Evolutionary conservation across 345 rosid genomes (phyloP).

Genomic region (Acer saccharum): DNA sequence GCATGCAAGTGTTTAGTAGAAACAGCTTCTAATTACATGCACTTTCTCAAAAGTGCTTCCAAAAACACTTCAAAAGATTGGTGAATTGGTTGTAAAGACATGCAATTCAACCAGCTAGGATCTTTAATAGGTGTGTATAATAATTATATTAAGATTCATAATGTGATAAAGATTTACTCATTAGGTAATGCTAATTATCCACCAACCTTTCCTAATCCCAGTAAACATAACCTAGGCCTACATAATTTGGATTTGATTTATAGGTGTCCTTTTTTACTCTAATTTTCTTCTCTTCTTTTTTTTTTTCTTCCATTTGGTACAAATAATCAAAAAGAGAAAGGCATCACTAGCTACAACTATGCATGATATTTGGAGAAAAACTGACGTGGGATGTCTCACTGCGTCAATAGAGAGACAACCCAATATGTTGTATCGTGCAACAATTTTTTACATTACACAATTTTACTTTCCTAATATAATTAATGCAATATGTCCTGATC

Average conservation of each 20-base stretch:
- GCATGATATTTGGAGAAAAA: neutral
- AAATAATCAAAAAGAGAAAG: neutral
- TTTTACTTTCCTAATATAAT: no score
- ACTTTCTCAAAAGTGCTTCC: neutral
- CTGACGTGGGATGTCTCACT: no score
- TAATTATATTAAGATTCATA: neutral
- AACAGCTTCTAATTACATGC: neutral
- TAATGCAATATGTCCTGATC: no score
- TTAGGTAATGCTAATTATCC: neutral
- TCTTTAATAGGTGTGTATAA: neutral
- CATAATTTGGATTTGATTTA: neutral
- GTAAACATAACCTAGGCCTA: neutral
- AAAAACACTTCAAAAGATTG: neutral
- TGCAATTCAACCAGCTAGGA: neutral
- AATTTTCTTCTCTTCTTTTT: no score
- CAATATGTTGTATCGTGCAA: no score
- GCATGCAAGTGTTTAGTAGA: no score
- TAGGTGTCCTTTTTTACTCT: no score
- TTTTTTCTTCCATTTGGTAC: neutral
- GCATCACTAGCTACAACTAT: neutral
- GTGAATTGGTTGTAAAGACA: neutral
- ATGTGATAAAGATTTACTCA: neutral
- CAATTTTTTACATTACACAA: no score
- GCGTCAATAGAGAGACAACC: no score
- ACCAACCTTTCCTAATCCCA: neutral